Base-by-base conservation (phyloP, 106 monocot genomes). In the Dendrobium nobile region DNA sequence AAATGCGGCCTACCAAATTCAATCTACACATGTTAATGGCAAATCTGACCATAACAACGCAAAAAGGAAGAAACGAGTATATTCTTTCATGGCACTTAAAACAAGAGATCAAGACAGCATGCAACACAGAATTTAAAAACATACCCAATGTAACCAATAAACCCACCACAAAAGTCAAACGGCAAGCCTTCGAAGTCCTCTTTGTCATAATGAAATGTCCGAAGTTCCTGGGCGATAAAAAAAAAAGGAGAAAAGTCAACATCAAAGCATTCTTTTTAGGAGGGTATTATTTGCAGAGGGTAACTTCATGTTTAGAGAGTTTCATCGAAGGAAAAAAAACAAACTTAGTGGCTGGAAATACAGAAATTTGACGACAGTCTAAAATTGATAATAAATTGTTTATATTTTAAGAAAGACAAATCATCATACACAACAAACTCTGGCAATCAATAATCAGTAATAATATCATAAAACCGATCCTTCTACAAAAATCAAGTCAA, bases 131-230 rank as follows among this genome's bases (percentile, higher is more conserved):
- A 43, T 18, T 17, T 9, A 74, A 75, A 1, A 72, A 78, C 79
- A 75, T 94, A 93, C 95, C 99, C 95, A 55, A 99, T 80, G 80
- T 79, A 95, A 61, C 99, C 99, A 75, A 99, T 84, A 84, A 88
- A 99, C 79, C 99, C 95, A 79, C 99, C 95, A 68, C 79, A 86
- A 81, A 99, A 99, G 28, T 95, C 93, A 93, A 99, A 99, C 9
- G 99, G 99, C 67, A 99, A 80, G 68, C 83, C 88, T 83, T 91
- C 78, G 54, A 83, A 99, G 84, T 99, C 99, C 83, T 89, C 83
- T 85, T 93, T 87, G 58, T 88, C 84, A 85, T 99, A 93, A 26
- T 77, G 77, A 86, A 93, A 91, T 42, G 89, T 92, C 54, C 85
- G 77, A 68, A 99, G 87, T 82, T 95, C 95, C 99, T 99, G 86